These are phyloP conservation scores for Eimeria praecox DNA, from an alignment of 169 alveolate genomes.

Conservation along the genomic window DNA sequence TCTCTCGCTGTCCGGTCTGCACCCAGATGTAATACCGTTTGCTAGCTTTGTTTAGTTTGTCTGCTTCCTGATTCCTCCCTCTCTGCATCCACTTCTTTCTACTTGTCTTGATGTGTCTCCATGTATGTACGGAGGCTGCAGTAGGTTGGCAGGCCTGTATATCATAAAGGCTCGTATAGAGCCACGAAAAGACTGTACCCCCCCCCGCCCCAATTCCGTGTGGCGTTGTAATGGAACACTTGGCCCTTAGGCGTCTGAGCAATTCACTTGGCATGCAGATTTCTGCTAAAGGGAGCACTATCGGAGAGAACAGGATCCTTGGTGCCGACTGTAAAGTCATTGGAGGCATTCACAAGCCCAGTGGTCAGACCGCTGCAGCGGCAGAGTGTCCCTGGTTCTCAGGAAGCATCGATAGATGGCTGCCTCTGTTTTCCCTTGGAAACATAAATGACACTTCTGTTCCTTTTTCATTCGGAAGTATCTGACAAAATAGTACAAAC, in stretches of 20 bases:
- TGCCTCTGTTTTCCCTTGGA: not conserved
- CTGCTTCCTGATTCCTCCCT: not conserved
- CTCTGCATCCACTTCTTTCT: not conserved
- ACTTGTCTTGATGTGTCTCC: not conserved
- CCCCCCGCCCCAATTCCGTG: not conserved
- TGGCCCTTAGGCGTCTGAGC: not conserved
- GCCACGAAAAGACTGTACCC: not conserved
- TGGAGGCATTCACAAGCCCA: slow-evolving; percentile 1
- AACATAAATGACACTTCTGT: not conserved
- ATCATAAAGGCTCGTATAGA: not conserved
- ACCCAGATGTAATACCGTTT: not conserved
- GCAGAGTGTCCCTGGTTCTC: not conserved
- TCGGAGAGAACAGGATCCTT: not conserved
- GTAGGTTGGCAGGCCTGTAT: not conserved
- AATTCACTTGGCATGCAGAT: not conserved
- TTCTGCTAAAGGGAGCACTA: not conserved
- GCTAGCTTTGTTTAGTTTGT: not conserved
- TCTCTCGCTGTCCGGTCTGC: not conserved
- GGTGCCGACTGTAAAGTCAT: not conserved
- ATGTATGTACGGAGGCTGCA: not conserved
- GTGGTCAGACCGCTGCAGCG: slow-evolving; percentile 44
- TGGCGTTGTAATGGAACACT: not conserved
- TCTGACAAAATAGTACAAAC: not conserved
- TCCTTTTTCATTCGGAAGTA: not conserved
- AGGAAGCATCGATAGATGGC: not conserved